These are phyloP conservation scores for Pleurotus pulmonarius DNA, from an alignment of 768 basidiomycete species.

Conservation along the genomic window DNA sequence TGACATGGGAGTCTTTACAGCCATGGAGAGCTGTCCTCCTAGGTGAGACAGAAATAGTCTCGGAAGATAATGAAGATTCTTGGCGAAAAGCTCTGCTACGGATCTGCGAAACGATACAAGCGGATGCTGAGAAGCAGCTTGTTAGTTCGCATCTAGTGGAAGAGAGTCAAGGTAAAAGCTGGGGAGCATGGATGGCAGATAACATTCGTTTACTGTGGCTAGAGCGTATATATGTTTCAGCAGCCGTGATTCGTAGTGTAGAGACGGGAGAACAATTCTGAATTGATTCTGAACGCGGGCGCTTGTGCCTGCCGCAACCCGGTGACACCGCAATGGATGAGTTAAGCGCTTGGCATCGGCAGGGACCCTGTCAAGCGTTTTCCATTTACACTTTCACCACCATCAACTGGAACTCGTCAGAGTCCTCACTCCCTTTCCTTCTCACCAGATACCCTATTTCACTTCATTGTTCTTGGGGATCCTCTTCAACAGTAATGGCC, in stretches of 20 bases:
- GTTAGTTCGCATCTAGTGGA: conserved; percentile 11
- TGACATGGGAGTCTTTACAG: conserved; percentile 28
- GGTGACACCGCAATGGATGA: not conserved
- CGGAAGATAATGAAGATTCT: conserved; percentile 42
- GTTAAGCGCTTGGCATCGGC: not conserved
- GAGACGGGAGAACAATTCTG: conserved; percentile 46
- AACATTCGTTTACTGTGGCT: conserved; percentile 53
- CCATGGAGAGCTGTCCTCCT: conserved; percentile 54
- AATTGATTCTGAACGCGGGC: conserved; percentile 2
- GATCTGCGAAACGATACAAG: conserved; percentile 35
- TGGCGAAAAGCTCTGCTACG: conserved; percentile 38
- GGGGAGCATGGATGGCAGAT: conserved; percentile 23
- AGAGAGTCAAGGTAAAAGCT: conserved; percentile 6
- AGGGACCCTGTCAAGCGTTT: conserved; percentile 8
- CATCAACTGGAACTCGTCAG: not conserved
- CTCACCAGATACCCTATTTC: conserved; percentile 1
- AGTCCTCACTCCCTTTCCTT: conserved; percentile 9
- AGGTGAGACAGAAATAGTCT: conserved; percentile 41
- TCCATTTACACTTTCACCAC: conserved; percentile 11
- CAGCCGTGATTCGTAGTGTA: conserved; percentile 42
- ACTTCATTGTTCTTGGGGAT: not conserved
- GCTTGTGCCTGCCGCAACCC: not conserved
- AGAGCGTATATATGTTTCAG: conserved; percentile 56
- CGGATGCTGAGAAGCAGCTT: conserved; percentile 25
- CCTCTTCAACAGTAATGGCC: conserved; percentile 45